Conservation (phyloP, 805 yeast genomes). For the Candida schatavii region DNA sequence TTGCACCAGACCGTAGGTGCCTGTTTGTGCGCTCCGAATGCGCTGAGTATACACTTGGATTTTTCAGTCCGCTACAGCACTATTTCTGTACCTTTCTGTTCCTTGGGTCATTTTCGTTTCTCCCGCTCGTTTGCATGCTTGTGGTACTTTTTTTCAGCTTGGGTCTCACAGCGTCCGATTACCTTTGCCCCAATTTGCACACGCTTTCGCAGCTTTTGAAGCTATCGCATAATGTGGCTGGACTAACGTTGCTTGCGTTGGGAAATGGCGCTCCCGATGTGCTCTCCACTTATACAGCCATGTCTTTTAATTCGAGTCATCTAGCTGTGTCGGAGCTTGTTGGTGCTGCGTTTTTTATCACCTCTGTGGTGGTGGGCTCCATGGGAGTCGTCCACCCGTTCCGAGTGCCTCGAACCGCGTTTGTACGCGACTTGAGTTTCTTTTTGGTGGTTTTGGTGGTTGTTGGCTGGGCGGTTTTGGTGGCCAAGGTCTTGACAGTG, state of each 20-base stretch:
- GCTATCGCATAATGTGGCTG: conserved; percentile 75
- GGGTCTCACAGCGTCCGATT: conserved; percentile 81
- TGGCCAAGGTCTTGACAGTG: conserved; percentile 51
- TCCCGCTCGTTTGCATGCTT: conserved; percentile 20
- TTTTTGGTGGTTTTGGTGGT: conserved; percentile 51
- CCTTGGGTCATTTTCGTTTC: conserved; percentile 12
- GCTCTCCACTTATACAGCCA: conserved; percentile 77
- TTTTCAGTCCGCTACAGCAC: conserved; percentile 32
- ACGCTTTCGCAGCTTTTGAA: conserved; percentile 59
- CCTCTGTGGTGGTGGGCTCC: conserved; percentile 75
- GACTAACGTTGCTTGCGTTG: conserved; percentile 81
- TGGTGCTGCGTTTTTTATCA: conserved; percentile 84
- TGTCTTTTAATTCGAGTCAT: conserved; percentile 66
- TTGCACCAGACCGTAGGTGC: conserved; percentile 31
- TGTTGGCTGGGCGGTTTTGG: conserved; percentile 46
- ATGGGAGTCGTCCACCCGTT: conserved; percentile 70
- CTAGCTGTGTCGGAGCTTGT: conserved; percentile 87
- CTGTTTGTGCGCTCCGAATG: conserved; percentile 34
- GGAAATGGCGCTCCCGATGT: conserved; percentile 95
- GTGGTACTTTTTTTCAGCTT: conserved; percentile 55
- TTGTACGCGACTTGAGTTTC: conserved; percentile 60
- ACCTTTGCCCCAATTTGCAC: conserved; percentile 73
- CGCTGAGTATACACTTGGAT: conserved; percentile 29
- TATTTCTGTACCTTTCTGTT: conserved; percentile 27
- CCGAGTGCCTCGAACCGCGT: conserved; percentile 48